phyloP scores from a whole-genome alignment of 73 alveolate species.

The Strombidium stylifer region DNA sequence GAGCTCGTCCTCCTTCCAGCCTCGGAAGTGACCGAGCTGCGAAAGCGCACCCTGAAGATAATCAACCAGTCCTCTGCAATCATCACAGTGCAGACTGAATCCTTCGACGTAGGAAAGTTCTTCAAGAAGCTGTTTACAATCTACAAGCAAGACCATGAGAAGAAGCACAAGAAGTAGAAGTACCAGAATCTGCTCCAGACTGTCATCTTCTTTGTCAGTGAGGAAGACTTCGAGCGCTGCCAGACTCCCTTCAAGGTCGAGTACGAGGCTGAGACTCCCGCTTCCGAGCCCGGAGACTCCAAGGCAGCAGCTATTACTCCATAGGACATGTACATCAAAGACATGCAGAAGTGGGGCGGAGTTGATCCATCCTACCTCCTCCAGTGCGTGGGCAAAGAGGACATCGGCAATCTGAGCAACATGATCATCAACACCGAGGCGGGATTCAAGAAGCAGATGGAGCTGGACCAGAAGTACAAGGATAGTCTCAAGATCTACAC shows the following conservation, averaged over 20 bases:
- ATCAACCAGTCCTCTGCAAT: neutral
- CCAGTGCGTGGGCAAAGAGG: too few species aligned
- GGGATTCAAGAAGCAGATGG: too few species aligned
- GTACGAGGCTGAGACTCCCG: neutral
- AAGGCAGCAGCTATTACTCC: neutral
- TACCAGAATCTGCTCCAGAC: neutral
- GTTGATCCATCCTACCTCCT: neutral
- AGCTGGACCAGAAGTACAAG: slow-evolving; percentile 15
- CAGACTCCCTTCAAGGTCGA: neutral
- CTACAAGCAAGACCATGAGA: slow-evolving; percentile 14
- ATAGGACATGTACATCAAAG: neutral
- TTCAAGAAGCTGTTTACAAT: slow-evolving; percentile 2
- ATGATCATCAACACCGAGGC: too few species aligned
- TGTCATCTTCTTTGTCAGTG: neutral
- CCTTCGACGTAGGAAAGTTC: too few species aligned
- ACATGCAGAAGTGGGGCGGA: neutral
- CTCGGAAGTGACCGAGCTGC: slow-evolving; percentile 1
- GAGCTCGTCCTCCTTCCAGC: slow-evolving; percentile 8
- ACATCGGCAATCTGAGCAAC: too few species aligned
- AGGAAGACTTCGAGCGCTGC: slow-evolving; percentile 1
- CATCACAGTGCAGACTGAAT: too few species aligned
- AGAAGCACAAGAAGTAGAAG: slow-evolving; percentile 1
- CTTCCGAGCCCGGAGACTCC: too few species aligned
- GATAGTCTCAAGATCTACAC: too few species aligned
- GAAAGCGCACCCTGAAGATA: neutral